A percentile compares a stretch with the other conserved stretches of the same genome.
phyloP scores from a whole-genome alignment of 2,329 filamentous ascomycete genomes.

The Epicoccum nigrum region DNA sequence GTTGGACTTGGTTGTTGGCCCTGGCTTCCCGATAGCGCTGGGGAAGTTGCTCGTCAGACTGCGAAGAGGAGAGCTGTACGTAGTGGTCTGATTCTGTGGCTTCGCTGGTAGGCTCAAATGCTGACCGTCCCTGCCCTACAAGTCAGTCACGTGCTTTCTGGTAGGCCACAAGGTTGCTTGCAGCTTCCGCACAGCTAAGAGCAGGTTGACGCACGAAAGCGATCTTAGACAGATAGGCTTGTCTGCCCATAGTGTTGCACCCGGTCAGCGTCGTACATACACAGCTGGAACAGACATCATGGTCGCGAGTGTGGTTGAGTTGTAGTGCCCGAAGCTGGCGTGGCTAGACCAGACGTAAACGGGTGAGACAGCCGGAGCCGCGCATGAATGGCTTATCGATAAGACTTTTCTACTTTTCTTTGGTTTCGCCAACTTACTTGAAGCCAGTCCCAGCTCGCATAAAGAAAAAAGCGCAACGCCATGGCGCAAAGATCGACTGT shows the following conservation, averaged over 20 bases:
- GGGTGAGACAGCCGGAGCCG: neutral
- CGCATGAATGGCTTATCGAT: conserved; percentile 38
- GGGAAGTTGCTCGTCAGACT: conserved; percentile 29
- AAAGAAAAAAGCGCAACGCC: conserved; percentile 15
- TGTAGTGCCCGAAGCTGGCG: conserved; percentile 2
- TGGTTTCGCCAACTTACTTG: neutral
- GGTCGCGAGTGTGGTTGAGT: neutral
- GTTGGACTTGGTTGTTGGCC: conserved; percentile 43
- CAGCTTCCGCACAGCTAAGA: neutral
- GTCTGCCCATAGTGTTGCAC: conserved; percentile 39
- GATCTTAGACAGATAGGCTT: conserved; percentile 47
- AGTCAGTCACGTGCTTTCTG: conserved; percentile 25
- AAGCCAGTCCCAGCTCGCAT: conserved; percentile 7
- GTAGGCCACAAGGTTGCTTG: too few species aligned
- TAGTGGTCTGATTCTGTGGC: conserved; percentile 33
- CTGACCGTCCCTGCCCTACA: conserved; percentile 48
- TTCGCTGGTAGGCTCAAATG: conserved; percentile 45
- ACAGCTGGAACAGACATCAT: neutral
- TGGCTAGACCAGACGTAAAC: conserved; percentile 7
- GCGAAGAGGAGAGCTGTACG: conserved; percentile 34
- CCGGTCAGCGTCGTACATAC: neutral
- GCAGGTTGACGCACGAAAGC: conserved; percentile 39
- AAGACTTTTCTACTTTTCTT: conserved; percentile 42
- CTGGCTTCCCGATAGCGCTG: conserved; percentile 29
- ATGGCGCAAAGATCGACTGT: conserved; percentile 63